A percentile compares a stretch with the other conserved stretches of the same genome.
These are phyloP conservation scores for Hymenotorrendiella dingleyae DNA, from an alignment of 2,329 filamentous ascomycete genomes.

Conservation along the genomic window DNA sequence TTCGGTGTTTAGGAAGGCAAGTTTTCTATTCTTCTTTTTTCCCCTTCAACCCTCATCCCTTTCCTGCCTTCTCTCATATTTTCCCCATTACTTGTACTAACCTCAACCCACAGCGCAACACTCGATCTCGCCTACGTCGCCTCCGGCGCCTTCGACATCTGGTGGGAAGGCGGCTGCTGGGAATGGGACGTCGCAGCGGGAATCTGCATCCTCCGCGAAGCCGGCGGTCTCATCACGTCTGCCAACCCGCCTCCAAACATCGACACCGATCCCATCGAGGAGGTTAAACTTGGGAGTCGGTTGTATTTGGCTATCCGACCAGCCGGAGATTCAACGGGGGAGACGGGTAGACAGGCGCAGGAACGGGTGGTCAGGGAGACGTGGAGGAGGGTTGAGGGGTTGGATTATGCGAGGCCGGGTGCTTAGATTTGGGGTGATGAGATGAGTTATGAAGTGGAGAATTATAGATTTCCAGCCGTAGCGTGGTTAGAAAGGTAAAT, in stretches of 20 bases:
- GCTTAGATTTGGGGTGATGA: too few relatives aligned
- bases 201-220: conserved; percentile 66
- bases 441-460: too few relatives aligned
- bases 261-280: conserved; percentile 49
- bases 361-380: conserved; percentile 66
- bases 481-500: too few relatives aligned
- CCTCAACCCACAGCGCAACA: conserved; percentile 52
- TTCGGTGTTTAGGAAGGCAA: conserved; percentile 60
- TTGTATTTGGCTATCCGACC: conserved; percentile 69
- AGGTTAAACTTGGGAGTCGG: conserved; percentile 58
- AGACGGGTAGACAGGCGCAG: conserved; percentile 61
- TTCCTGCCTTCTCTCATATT: background rate
- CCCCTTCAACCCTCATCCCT: too few relatives aligned
- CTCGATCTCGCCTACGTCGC: conserved; percentile 70
- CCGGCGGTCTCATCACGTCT: conserved; percentile 67
- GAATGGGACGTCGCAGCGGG: conserved; percentile 78
- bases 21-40: conserved; percentile 10
- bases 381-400: conserved; percentile 59
- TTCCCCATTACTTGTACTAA: background rate
- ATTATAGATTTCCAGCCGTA: too few relatives aligned
- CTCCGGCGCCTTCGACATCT: conserved; percentile 71
- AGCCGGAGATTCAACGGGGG: conserved; percentile 53
- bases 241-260: conserved; percentile 62
- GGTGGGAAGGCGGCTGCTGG: conserved; percentile 80
- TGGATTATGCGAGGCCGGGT: conserved; percentile 64